A percentile compares a stretch with the other conserved stretches of the same genome.
These are phyloP conservation scores for Stereocaulon alpinum DNA, from an alignment of 495 filamentous ascomycete species.

Conservation along the genomic window DNA sequence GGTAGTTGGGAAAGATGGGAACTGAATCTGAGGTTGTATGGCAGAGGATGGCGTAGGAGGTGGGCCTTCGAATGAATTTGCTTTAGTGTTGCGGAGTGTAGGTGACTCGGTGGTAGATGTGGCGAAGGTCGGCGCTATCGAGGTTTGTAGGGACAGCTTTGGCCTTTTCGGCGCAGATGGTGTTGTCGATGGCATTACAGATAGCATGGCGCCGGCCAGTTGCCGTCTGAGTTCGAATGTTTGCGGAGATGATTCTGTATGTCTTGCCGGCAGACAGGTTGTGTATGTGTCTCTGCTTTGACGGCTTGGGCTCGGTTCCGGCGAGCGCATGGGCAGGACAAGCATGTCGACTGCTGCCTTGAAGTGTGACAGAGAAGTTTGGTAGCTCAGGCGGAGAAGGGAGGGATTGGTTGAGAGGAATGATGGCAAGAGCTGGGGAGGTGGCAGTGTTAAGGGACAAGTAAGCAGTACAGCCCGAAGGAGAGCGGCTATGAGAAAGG, in stretches of 20 bases:
- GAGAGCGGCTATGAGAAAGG: constrained; percentile 3
- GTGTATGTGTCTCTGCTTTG: constrained; percentile 8
- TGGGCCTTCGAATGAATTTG: constrained; percentile 64
- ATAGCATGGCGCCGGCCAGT: constrained; percentile 19
- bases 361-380: neutral
- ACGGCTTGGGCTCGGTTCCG: constrained; percentile 17
- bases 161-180: constrained; percentile 49
- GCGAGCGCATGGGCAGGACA: constrained; percentile 21
- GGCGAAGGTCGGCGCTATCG: constrained; percentile 40
- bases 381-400: neutral
- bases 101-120: constrained; percentile 53
- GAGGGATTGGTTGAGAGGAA: neutral
- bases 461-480: constrained; percentile 3
- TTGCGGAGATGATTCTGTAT: constrained; percentile 22
- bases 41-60: constrained; percentile 48
- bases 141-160: constrained; percentile 72
- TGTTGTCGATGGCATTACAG: constrained; percentile 24
- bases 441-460: constrained; percentile 1
- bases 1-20: constrained; percentile 22
- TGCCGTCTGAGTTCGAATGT: constrained; percentile 13
- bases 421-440: neutral
- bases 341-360: constrained; percentile 22
- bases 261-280: constrained; percentile 1
- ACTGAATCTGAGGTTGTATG: constrained; percentile 22
- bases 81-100: constrained; percentile 72